These are phyloP conservation scores for Populus hybrid DNA, from an alignment of 441 rosid genomes.

Conservation along the genomic window DNA sequence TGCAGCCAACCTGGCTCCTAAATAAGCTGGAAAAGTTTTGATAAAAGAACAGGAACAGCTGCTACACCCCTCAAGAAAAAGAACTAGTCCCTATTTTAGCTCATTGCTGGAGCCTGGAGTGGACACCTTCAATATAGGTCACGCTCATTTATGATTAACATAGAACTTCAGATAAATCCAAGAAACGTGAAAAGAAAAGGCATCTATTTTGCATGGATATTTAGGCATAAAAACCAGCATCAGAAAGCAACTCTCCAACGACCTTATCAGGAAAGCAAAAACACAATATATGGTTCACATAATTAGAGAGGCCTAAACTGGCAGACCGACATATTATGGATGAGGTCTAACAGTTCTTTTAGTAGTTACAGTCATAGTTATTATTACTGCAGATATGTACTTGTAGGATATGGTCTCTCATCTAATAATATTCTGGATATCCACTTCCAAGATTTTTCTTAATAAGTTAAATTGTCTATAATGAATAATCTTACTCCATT, in stretches of 20 bases:
- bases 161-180: background rate
- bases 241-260: background rate
- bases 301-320: background rate
- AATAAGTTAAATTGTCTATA: background rate
- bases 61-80: background rate
- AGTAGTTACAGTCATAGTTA: background rate
- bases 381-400: background rate
- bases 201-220: background rate
- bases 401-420: background rate
- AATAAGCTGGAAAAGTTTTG: background rate
- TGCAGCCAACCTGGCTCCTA: background rate
- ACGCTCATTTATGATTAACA: background rate
- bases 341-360: background rate
- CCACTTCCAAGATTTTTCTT: background rate
- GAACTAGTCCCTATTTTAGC: background rate
- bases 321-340: too few species aligned
- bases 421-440: background rate
- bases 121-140: background rate
- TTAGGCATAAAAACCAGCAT: background rate
- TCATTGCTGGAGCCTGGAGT: background rate
- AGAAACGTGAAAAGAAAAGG: background rate
- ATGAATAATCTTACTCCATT: background rate
- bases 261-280: background rate
- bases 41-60: background rate
- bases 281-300: background rate